phyloP scores from a whole-genome alignment of 176 grass and related monocot species.

The Luzula sylvatica region DNA sequence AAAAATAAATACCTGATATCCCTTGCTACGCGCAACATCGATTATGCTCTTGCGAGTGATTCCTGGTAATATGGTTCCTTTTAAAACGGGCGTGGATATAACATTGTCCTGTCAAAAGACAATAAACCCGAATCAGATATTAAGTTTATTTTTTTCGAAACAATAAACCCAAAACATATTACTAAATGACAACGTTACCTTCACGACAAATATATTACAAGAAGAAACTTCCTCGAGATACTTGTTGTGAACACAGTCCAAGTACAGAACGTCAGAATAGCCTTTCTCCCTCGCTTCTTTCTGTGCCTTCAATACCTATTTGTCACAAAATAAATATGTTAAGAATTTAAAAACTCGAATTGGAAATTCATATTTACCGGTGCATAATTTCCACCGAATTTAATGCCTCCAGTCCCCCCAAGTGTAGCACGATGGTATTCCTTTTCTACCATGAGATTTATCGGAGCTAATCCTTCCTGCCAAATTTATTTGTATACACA shows the following conservation, averaged over 20 bases:
- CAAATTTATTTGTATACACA: neutral
- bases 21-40: constrained; percentile 67
- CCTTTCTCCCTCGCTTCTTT: constrained; percentile 95
- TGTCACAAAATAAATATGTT: no score
- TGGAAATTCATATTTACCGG: constrained; percentile 47
- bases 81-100: constrained; percentile 68
- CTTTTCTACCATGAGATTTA: constrained; percentile 90
- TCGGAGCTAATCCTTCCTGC: constrained; percentile 93
- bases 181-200: constrained; percentile 36
- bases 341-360: no score
- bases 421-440: constrained; percentile 71
- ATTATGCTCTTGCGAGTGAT: constrained; percentile 99
- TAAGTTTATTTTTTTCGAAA: neutral
- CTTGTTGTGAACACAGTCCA: constrained; percentile 84
- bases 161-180: constrained; percentile 9
- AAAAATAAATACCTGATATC: constrained; percentile 48
- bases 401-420: constrained; percentile 89
- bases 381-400: constrained; percentile 96
- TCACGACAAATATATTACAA: constrained; percentile 95
- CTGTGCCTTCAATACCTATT: constrained; percentile 90
- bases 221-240: constrained; percentile 99
- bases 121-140: no score
- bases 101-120: constrained; percentile 48
- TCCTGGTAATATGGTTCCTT: constrained; percentile 94
- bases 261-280: constrained; percentile 96